Conservation (phyloP, 306 rosid species). For the Rubus idaeus region DNA sequence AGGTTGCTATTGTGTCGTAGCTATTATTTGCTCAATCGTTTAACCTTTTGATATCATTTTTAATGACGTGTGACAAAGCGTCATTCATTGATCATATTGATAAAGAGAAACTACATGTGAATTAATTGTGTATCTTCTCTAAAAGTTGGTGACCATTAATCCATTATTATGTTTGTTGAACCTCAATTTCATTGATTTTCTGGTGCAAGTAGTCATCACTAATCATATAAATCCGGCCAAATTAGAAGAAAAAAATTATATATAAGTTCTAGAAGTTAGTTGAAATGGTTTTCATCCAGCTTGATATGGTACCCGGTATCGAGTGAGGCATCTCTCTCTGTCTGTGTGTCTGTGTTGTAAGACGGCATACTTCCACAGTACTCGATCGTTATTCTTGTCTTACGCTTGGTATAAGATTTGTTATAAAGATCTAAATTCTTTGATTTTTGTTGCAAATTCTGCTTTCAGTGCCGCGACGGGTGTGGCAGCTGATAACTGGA, state of each 20-base stretch:
- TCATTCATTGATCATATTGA: neutral
- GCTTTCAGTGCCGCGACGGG: slow-evolving; percentile 41
- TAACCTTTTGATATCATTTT: neutral
- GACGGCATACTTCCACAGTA: neutral
- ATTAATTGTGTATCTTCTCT: no score
- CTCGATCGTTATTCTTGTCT: neutral
- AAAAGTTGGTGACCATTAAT: no score
- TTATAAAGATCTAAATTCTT: neutral
- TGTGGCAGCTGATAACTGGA: slow-evolving; percentile 64
- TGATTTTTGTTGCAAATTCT: neutral
- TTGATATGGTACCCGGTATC: no score
- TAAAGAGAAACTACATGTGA: neutral
- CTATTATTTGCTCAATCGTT: neutral
- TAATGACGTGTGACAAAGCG: neutral
- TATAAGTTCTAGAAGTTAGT: neutral
- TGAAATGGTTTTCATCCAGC: neutral
- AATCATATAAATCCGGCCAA: no score
- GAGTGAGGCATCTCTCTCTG: no score
- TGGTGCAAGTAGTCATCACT: no score
- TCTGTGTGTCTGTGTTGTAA: neutral
- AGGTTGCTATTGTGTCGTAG: neutral
- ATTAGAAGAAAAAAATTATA: no score
- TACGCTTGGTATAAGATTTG: neutral
- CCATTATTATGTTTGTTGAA: no score
- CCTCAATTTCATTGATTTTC: no score